Percentiles rank a stretch among this genome's conserved stretches.
Evolutionary conservation across 75 land plant genomes (phyloP).

Genomic region (Pinus taeda): DNA sequence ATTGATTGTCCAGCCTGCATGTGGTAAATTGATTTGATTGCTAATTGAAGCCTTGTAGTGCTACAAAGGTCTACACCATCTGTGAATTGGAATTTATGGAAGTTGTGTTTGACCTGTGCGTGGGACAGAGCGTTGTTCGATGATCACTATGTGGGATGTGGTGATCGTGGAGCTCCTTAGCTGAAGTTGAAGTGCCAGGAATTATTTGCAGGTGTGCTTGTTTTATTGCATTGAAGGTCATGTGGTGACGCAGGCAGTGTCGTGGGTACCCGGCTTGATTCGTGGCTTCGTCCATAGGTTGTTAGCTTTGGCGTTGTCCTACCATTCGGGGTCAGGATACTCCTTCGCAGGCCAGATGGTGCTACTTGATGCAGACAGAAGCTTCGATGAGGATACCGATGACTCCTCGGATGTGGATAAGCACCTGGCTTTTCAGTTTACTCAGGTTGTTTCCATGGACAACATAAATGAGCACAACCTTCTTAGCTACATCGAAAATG

Average conservation of each 20-base stretch:
- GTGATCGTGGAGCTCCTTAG: too few relatives aligned
- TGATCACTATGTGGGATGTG: too few relatives aligned
- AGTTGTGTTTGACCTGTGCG: too few relatives aligned
- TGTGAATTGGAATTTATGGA: too few relatives aligned
- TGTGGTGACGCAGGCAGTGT: constrained; percentile 27
- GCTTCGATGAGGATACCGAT: constrained; percentile 14
- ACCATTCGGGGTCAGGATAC: constrained; percentile 37
- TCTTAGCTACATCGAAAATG: constrained; percentile 38
- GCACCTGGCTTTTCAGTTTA: constrained; percentile 30
- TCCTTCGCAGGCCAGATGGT: constrained; percentile 50
- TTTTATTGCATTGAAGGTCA: too few relatives aligned
- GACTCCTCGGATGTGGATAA: not conserved
- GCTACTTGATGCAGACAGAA: constrained; percentile 29
- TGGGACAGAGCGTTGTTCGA: too few relatives aligned
- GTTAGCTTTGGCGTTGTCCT: constrained; percentile 33
- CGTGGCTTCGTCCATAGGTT: constrained; percentile 39
- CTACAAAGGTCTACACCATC: too few relatives aligned
- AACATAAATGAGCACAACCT: constrained; percentile 30
- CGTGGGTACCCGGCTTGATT: constrained; percentile 30
- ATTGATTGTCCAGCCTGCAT: too few relatives aligned
- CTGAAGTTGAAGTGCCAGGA: too few relatives aligned
- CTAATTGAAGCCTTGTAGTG: too few relatives aligned
- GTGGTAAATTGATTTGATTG: too few relatives aligned
- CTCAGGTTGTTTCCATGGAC: constrained; percentile 16
- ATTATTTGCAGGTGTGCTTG: too few relatives aligned